Percentiles rank a stretch among this genome's conserved stretches.
These are phyloP conservation scores for Fraxinus floribunda DNA, from an alignment of 305 asterid genomes.

Conservation along the genomic window DNA sequence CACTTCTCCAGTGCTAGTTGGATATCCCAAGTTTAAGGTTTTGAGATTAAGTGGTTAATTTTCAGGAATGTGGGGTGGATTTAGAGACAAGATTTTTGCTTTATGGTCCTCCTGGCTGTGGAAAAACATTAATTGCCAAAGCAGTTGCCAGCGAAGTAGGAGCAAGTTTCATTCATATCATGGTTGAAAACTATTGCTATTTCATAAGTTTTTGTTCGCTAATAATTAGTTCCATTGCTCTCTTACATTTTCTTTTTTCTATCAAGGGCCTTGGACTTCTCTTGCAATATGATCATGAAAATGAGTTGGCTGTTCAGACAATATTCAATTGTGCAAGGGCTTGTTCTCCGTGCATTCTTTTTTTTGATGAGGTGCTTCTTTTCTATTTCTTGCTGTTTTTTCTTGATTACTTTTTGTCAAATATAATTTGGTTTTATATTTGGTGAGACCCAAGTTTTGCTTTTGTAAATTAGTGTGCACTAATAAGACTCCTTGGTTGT, in stretches of 20 bases:
- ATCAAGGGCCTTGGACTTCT: constrained; percentile 82
- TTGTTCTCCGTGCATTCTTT: constrained; percentile 74
- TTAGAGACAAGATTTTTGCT: too few relatives aligned
- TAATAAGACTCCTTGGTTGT: not conserved
- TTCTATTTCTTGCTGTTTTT: not conserved
- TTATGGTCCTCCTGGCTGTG: constrained; percentile 77
- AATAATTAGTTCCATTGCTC: constrained; percentile 6
- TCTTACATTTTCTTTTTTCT: constrained; percentile 21
- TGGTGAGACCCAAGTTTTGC: constrained; percentile 21
- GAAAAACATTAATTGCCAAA: constrained; percentile 88
- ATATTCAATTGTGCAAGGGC: constrained; percentile 85
- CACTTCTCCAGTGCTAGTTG: too few relatives aligned
- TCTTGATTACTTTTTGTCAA: not conserved
- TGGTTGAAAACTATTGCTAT: constrained; percentile 38
- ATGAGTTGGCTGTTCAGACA: constrained; percentile 76
- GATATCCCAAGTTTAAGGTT: too few relatives aligned
- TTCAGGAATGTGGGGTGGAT: too few relatives aligned
- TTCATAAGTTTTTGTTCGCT: constrained; percentile 8
- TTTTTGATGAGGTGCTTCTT: constrained; percentile 72
- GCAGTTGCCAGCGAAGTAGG: constrained; percentile 97
- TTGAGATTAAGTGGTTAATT: too few relatives aligned
- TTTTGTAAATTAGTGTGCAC: not conserved
- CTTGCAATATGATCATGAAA: constrained; percentile 60
- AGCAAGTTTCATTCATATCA: constrained; percentile 83
- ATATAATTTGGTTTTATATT: not conserved